Evolutionary conservation across 192 early-diverging fungal species (phyloP), one percentile per base, ranked within the genome.

Genomic region (Coemansia sp.): DNA sequence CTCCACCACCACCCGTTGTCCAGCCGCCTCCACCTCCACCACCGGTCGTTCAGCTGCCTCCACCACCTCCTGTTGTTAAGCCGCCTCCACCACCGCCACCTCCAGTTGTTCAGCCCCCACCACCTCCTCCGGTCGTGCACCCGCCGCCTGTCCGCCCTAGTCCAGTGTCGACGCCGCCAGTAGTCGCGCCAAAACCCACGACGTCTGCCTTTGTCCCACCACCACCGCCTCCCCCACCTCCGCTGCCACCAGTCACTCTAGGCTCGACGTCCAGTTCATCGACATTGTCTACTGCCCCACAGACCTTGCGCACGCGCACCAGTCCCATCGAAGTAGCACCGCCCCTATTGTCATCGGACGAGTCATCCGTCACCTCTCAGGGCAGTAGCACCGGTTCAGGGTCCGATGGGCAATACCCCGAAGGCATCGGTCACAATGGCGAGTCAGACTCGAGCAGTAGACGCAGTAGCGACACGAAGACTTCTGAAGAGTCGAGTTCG

Each of bases 381-480:
- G 37, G 36, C 59, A 61, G 59, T 39, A 61, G 59, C 59, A 38
- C 59, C 21, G 36, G 59, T 25, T 32, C 37, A 25, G 59, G 34
- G 59, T 34, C 59, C 6, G 59, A 38, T 14, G 36, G 0, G 21
- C 34, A 32, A 6, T 61, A 61, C 63, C 63, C 63, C 29, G 63
- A 15, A 5, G 66, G 55, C 36, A 31, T 67, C 41, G 66, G 66
- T 39, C 66, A 67, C 66, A 58, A 67, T 51, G 66, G 59, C 17
- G 59, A 61, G 59, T 38, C 37, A n/a, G 37, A 61, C 14, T 37
- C 31, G 36, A 21, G 19, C 37, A 61, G 59, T 15, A 38, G 2
- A 14, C 10, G 55, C 55, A 58, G 55, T 58, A 58, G 55, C 55
- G 55, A 58, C 29, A 14, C 15, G 32, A 4, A 58, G 15, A 34